Conservation (phyloP, 257 asterid species). For the Gardenia jasminoides region DNA sequence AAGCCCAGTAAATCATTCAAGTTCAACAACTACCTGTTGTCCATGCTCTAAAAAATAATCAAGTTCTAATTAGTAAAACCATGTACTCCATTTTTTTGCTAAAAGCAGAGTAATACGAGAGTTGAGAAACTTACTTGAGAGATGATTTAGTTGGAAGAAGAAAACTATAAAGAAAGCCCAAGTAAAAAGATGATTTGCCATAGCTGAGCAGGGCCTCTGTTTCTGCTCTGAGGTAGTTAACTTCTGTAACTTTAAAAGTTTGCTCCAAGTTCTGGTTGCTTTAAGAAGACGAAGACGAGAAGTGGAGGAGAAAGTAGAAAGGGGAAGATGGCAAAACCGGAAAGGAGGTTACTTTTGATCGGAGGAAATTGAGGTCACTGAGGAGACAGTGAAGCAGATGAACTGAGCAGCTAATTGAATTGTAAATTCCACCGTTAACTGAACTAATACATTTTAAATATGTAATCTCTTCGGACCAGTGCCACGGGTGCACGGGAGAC, state of each 20-base stretch:
- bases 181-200: conserved; percentile 25
- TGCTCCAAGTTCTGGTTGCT: not conserved
- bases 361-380: not conserved
- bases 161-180: conserved; percentile 23
- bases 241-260: not conserved
- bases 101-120: no score
- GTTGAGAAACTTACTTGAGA: conserved; percentile 36
- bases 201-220: conserved; percentile 16
- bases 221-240: not conserved
- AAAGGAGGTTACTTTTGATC: conserved; percentile 5
- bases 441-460: not conserved
- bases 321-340: conserved; percentile 7
- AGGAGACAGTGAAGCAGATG: not conserved
- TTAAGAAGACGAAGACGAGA: conserved; percentile 6
- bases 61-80: not conserved
- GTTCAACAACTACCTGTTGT: not conserved
- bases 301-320: not conserved
- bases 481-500: not conserved
- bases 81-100: not conserved
- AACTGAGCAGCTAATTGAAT: not conserved
- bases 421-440: conserved; percentile 11
- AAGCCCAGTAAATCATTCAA: not conserved
- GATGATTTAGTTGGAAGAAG: conserved; percentile 28
- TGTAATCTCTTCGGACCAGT: not conserved
- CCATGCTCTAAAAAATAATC: not conserved